Conservation (phyloP, 2,329 filamentous ascomycete species). For the Colletotrichum graminicola region DNA sequence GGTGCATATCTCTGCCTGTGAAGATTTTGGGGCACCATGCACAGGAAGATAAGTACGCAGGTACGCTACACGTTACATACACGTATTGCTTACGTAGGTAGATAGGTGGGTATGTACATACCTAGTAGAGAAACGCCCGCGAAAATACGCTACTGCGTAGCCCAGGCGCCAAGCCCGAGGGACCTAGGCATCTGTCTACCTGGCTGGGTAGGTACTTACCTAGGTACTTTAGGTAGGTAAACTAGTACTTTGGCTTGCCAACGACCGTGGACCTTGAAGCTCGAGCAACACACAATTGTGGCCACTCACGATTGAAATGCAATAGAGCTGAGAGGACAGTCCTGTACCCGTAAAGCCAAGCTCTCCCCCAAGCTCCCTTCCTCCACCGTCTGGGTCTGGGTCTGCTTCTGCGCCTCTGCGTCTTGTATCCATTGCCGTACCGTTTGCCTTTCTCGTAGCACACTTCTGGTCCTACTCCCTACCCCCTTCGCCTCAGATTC, state of each 20-base stretch:
- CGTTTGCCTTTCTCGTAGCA: constrained; percentile 17
- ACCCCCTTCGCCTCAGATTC: constrained; percentile 14
- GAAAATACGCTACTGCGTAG: not conserved
- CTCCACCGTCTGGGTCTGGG: constrained; percentile 5
- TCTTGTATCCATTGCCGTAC: constrained; percentile 9
- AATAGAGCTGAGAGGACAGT: constrained; percentile 6
- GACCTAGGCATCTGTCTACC: not conserved
- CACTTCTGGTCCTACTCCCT: constrained; percentile 1
- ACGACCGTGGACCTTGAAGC: constrained; percentile 28
- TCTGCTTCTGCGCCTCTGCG: constrained; percentile 12
- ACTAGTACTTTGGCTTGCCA: not conserved
- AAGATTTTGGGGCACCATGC: not conserved
- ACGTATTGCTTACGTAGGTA: too few species aligned
- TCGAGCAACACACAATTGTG: constrained; percentile 29
- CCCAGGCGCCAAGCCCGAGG: not conserved
- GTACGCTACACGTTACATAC: not conserved
- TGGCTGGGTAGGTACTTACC: not conserved
- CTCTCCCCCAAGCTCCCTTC: constrained; percentile 28
- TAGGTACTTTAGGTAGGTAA: not conserved
- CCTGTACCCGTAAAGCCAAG: constrained; percentile 19
- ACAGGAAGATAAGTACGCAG: not conserved
- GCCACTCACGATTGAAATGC: constrained; percentile 27
- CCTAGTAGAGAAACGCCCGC: not conserved
- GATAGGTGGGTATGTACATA: too few species aligned
- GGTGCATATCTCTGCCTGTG: not conserved